phyloP scores from a whole-genome alignment of 1,139 yeast genomes.

The Debaryomyces robertsiae region DNA sequence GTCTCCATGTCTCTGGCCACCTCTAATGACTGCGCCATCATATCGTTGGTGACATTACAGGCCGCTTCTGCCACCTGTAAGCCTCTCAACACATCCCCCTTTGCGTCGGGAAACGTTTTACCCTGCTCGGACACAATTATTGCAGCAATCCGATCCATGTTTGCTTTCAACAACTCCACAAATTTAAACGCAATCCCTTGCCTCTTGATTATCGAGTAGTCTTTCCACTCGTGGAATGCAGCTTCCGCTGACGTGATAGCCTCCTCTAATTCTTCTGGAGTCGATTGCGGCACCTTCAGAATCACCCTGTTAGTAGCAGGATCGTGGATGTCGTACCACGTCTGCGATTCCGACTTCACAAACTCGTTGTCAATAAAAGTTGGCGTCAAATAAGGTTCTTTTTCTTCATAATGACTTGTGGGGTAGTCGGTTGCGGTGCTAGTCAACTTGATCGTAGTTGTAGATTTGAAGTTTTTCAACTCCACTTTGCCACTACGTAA shows the following conservation, averaged over 20 bases:
- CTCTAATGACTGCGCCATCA: conserved; percentile 67
- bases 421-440: conserved; percentile 45
- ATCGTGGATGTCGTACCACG: conserved; percentile 75
- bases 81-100: conserved; percentile 79
- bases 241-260: conserved; percentile 68
- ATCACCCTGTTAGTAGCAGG: conserved; percentile 75
- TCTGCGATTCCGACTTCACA: conserved; percentile 53
- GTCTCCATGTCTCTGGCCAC: conserved; percentile 81
- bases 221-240: conserved; percentile 64
- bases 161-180: conserved; percentile 64
- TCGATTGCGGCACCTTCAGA: conserved; percentile 71
- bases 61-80: conserved; percentile 80
- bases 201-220: conserved; percentile 63
- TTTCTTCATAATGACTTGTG: conserved; percentile 44
- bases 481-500: conserved; percentile 9
- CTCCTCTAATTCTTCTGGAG: conserved; percentile 63
- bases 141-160: conserved; percentile 73
- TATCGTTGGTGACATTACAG: conserved; percentile 61
- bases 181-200: conserved; percentile 78
- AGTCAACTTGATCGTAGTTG: conserved; percentile 25
- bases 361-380: conserved; percentile 61
- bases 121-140: conserved; percentile 81
- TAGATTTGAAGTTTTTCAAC: conserved; percentile 23
- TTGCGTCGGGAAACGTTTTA: conserved; percentile 75
- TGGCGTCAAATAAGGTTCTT: conserved; percentile 52